These are phyloP conservation scores for Hemisphaericaspora subhashii DNA, from an alignment of 1,139 yeast species.

Conservation along the genomic window DNA sequence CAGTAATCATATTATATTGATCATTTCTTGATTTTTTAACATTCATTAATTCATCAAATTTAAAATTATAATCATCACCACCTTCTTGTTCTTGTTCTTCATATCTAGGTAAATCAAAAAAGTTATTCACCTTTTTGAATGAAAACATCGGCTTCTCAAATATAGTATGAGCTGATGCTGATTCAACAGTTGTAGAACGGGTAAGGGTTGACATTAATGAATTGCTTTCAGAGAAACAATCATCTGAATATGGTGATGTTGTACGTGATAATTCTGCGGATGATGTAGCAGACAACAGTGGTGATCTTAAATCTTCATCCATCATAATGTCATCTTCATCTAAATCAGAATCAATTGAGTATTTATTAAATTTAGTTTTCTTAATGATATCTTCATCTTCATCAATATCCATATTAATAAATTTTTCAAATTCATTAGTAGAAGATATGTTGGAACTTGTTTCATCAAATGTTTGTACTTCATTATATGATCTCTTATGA, in stretches of 20 bases:
- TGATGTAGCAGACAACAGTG: constrained; percentile 5
- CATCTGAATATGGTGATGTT: constrained; percentile 38
- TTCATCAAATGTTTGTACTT: constrained; percentile 17
- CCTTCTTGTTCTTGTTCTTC: constrained; percentile 14
- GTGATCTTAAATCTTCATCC: constrained; percentile 20
- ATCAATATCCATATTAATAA: constrained; percentile 12
- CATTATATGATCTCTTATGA: constrained; percentile 32
- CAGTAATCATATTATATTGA: constrained; percentile 42
- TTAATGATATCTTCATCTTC: constrained; percentile 8
- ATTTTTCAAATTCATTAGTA: constrained; percentile 14
- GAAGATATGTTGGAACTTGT: background rate
- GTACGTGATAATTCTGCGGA: constrained; percentile 32
- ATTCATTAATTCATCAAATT: constrained; percentile 14
- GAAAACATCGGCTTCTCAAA: constrained; percentile 16
- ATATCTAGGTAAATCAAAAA: constrained; percentile 31
- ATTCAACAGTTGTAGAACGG: constrained; percentile 45
- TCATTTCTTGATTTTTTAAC: constrained; percentile 24
- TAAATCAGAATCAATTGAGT: constrained; percentile 20
- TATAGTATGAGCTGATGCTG: constrained; percentile 21
- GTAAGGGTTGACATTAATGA: constrained; percentile 44
- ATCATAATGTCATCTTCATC: constrained; percentile 28
- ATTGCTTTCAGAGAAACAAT: constrained; percentile 27
- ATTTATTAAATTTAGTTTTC: constrained; percentile 15
- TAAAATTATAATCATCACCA: constrained; percentile 11
- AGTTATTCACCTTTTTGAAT: constrained; percentile 14